Percentiles rank a stretch among this genome's conserved stretches.
These are phyloP conservation scores for Allium cepa DNA, from an alignment of 106 monocot genomes.

Conservation along the genomic window DNA sequence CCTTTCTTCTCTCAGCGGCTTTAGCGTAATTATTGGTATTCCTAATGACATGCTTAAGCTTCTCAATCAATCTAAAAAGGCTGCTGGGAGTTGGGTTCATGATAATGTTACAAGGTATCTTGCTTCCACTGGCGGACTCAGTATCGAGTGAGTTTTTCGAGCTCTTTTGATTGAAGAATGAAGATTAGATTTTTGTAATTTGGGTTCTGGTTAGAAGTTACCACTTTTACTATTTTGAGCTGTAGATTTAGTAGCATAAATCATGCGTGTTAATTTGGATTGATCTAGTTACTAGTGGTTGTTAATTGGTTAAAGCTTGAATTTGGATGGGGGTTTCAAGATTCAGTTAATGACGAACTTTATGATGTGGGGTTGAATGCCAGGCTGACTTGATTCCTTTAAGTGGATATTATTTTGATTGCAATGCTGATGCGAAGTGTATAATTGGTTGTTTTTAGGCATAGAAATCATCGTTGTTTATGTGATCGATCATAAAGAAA, in stretches of 20 bases:
- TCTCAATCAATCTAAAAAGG: conserved; percentile 61
- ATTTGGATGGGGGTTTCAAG: neutral
- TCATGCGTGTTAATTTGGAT: too few relatives aligned
- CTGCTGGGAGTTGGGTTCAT: conserved; percentile 83
- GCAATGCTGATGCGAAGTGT: neutral
- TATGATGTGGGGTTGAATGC: too few relatives aligned
- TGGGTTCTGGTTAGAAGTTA: too few relatives aligned
- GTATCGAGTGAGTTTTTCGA: conserved; percentile 54
- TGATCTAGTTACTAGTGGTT: too few relatives aligned
- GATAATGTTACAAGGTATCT: conserved; percentile 81
- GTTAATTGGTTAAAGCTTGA: neutral
- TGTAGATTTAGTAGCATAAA: too few relatives aligned
- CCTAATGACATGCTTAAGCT: conserved; percentile 60
- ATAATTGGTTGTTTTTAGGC: too few relatives aligned
- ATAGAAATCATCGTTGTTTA: too few relatives aligned
- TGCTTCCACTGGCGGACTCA: conserved; percentile 25
- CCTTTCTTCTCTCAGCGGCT: conserved; percentile 53
- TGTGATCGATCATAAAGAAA: too few relatives aligned
- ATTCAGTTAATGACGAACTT: neutral
- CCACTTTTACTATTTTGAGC: too few relatives aligned
- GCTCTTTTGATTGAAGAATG: too few relatives aligned
- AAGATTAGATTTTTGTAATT: too few relatives aligned
- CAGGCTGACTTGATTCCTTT: neutral
- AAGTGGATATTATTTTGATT: neutral
- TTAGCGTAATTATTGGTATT: conserved; percentile 59